These are phyloP conservation scores for Iberis pinnata DNA, from an alignment of 345 rosid species.

Conservation along the genomic window DNA sequence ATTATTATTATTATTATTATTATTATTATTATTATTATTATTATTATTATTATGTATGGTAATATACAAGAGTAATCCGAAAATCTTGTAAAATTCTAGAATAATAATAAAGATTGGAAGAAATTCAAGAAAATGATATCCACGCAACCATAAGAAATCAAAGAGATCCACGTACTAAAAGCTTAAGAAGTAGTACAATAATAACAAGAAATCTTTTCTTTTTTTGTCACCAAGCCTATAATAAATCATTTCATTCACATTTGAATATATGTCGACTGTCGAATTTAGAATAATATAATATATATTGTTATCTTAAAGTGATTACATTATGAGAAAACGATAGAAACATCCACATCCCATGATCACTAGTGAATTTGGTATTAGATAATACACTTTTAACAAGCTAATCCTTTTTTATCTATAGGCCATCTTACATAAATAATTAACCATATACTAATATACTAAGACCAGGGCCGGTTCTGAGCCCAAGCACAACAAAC, in stretches of 20 bases:
- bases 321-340: conserved; percentile 23
- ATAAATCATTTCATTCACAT: background rate
- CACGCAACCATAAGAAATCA: no score
- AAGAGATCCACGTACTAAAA: no score
- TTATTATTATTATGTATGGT: no score
- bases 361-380: background rate
- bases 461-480: conserved; percentile 10
- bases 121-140: no score
- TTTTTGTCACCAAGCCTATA: no score
- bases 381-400: background rate
- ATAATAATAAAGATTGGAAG: no score
- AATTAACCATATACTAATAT: background rate
- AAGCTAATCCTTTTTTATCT: conserved; percentile 5
- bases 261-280: conserved; percentile 13
- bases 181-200: background rate
- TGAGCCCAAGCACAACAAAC: no score
- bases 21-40: no score
- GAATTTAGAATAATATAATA: conserved; percentile 15
- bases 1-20: no score
- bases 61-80: background rate
- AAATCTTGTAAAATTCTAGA: background rate
- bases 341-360: conserved; percentile 18
- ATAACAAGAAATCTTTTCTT: no score
- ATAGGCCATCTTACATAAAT: conserved; percentile 7
- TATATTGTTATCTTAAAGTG: conserved; percentile 2